These are phyloP conservation scores for Globisporangium canariense DNA, from an alignment of 352 stramenopile genomes.

Conservation along the genomic window DNA sequence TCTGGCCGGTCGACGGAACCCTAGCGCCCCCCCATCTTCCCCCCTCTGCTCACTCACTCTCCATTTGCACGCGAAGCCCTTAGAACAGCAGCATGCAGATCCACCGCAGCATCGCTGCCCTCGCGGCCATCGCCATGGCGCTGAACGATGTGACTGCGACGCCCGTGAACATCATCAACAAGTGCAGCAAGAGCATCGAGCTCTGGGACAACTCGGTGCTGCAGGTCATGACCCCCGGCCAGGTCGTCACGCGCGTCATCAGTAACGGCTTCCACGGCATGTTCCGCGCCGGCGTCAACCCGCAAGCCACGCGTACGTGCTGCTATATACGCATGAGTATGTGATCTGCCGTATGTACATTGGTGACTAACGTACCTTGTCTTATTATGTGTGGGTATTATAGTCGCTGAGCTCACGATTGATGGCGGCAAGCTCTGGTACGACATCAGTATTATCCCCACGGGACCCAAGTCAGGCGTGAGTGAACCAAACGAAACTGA, in stretches of 20 bases:
- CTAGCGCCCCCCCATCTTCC: background rate
- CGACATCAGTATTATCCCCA: slow-evolving; percentile 51
- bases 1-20: background rate
- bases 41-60: slow-evolving; percentile 5
- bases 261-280: slow-evolving; percentile 14
- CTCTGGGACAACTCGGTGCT: slow-evolving; percentile 19
- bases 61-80: slow-evolving; percentile 4
- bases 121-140: background rate
- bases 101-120: background rate
- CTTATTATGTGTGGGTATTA: slow-evolving; percentile 11
- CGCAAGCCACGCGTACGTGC: slow-evolving; percentile 21
- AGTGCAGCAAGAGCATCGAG: slow-evolving; percentile 17
- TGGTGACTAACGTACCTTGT: background rate
- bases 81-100: slow-evolving; percentile 3
- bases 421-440: slow-evolving; percentile 35
- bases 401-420: slow-evolving; percentile 43
- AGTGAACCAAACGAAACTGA: background rate
- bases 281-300: slow-evolving; percentile 17
- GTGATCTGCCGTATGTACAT: background rate
- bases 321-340: background rate
- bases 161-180: slow-evolving; percentile 16
- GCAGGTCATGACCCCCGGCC: slow-evolving; percentile 8
- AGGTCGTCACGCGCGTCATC: slow-evolving; percentile 8
- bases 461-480: slow-evolving; percentile 22
- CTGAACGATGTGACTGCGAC: background rate